A percentile compares a stretch with the other conserved stretches of the same genome.
phyloP scores from a whole-genome alignment of 2,329 filamentous ascomycete species.

The Zymoseptoria crescenta region DNA sequence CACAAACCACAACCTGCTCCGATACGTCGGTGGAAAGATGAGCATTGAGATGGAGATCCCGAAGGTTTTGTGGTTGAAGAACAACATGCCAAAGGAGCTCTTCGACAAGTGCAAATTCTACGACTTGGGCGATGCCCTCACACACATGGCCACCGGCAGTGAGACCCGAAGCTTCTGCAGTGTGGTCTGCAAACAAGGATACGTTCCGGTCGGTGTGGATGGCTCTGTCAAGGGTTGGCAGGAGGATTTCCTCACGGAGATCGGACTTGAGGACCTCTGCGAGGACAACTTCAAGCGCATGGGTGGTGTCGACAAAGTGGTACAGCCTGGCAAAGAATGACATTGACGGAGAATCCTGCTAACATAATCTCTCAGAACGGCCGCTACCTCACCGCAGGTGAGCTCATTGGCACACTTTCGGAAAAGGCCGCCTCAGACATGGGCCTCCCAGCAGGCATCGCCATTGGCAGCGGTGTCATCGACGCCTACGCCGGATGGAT shows the following conservation, averaged over 20 bases:
- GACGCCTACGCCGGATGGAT: slow-evolving; percentile 99
- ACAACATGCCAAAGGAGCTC: slow-evolving; percentile 86
- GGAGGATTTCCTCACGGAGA: slow-evolving; percentile 79
- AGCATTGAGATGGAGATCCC: slow-evolving; percentile 99
- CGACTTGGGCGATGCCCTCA: slow-evolving; percentile 85
- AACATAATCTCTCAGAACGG: slow-evolving; percentile 63
- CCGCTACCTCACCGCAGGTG: slow-evolving; percentile 81
- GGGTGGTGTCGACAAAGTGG: slow-evolving; percentile 90
- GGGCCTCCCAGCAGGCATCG: slow-evolving; percentile 77
- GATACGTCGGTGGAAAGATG: slow-evolving; percentile 97
- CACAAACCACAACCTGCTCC: slow-evolving; percentile 83
- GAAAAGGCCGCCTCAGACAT: slow-evolving; percentile 76
- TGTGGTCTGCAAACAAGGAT: slow-evolving; percentile 95
- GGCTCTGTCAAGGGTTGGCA: slow-evolving; percentile 98
- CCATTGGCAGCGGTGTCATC: slow-evolving; percentile 92
- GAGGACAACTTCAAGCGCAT: slow-evolving; percentile 87
- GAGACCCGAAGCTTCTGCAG: slow-evolving; percentile 93
- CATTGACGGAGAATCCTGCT: slow-evolving; percentile 13
- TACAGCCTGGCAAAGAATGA: slow-evolving; percentile 40
- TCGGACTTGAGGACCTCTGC: slow-evolving; percentile 76
- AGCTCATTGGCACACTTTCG: slow-evolving; percentile 77
- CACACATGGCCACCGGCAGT: slow-evolving; percentile 85
- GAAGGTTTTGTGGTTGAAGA: slow-evolving; percentile 97
- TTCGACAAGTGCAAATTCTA: slow-evolving; percentile 96
- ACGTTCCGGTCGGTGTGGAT: slow-evolving; percentile 91